These are phyloP conservation scores for Lactarius pseudohatsudake DNA, from an alignment of 768 basidiomycete species.

Conservation along the genomic window DNA sequence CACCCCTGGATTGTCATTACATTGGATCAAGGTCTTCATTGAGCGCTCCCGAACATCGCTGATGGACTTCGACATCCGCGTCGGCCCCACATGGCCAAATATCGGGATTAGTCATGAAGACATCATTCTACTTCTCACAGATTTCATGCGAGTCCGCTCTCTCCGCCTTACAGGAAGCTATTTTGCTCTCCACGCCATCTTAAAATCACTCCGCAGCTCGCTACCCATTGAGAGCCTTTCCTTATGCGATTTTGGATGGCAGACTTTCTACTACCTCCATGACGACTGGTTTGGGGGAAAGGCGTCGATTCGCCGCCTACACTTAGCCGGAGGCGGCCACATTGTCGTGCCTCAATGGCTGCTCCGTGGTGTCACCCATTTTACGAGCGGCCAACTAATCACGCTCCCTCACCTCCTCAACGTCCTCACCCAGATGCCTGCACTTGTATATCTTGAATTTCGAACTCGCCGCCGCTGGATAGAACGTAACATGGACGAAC, in stretches of 20 bases:
- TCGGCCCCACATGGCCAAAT: neutral
- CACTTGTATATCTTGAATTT: neutral
- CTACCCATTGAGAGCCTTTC: neutral
- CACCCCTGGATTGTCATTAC: neutral
- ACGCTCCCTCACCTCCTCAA: neutral
- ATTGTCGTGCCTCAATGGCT: neutral
- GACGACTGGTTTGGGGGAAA: neutral
- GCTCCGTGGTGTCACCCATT: neutral
- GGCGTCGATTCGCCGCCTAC: neutral
- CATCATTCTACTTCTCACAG: neutral
- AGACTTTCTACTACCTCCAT: neutral
- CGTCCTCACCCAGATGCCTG: neutral
- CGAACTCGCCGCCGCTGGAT: too few species aligned
- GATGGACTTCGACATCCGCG: neutral
- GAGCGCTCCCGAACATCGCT: neutral
- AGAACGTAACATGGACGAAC: too few species aligned
- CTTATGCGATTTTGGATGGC: neutral
- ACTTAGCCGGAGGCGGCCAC: neutral
- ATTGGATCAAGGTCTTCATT: constrained; percentile 1
- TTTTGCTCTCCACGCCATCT: neutral
- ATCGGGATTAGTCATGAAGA: neutral
- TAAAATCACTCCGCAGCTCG: neutral
- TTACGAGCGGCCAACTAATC: neutral
- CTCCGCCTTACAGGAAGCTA: neutral
- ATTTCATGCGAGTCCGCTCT: neutral